Conservation (phyloP, 2,329 filamentous ascomycete species). For the Keithomyces neogunnii region DNA sequence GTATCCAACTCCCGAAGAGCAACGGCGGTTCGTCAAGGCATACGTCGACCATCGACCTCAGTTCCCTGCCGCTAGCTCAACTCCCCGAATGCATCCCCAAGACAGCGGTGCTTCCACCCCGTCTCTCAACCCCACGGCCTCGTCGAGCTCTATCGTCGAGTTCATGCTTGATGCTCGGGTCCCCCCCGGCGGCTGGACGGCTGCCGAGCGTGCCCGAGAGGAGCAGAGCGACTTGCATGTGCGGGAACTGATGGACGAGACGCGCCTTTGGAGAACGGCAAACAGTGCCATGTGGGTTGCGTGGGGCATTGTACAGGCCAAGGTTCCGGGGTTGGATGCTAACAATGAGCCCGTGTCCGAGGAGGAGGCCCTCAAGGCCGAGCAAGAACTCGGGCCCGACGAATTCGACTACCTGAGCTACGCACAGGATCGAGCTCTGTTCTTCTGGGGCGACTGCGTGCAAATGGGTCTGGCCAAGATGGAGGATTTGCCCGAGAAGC, state of each 20-base stretch:
- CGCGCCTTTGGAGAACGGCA: conserved; percentile 75
- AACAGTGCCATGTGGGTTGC: conserved; percentile 89
- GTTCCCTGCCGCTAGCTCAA: conserved; percentile 45
- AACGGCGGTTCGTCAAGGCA: conserved; percentile 73
- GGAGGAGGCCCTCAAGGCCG: conserved; percentile 26
- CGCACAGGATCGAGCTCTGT: conserved; percentile 80
- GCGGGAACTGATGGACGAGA: conserved; percentile 65
- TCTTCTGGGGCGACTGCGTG: conserved; percentile 91
- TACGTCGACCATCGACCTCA: conserved; percentile 78
- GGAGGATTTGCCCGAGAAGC: conserved; percentile 66
- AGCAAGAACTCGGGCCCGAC: conserved; percentile 51
- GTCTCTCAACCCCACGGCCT: conserved; percentile 25
- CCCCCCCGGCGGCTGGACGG: conserved; percentile 42
- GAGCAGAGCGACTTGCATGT: conserved; percentile 60
- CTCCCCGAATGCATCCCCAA: conserved; percentile 38
- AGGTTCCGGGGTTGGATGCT: conserved; percentile 62
- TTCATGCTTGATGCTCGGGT: conserved; percentile 78
- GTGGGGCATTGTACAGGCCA: conserved; percentile 95
- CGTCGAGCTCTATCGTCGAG: conserved; percentile 47
- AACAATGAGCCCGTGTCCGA: conserved; percentile 27
- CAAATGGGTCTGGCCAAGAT: conserved; percentile 63
- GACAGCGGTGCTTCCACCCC: conserved; percentile 31
- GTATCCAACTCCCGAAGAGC: conserved; percentile 76
- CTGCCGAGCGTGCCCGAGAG: conserved; percentile 49
- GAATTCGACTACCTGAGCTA: conserved; percentile 93